phyloP scores from a whole-genome alignment of 768 basidiomycete species.

The Cubamyces lactineus region DNA sequence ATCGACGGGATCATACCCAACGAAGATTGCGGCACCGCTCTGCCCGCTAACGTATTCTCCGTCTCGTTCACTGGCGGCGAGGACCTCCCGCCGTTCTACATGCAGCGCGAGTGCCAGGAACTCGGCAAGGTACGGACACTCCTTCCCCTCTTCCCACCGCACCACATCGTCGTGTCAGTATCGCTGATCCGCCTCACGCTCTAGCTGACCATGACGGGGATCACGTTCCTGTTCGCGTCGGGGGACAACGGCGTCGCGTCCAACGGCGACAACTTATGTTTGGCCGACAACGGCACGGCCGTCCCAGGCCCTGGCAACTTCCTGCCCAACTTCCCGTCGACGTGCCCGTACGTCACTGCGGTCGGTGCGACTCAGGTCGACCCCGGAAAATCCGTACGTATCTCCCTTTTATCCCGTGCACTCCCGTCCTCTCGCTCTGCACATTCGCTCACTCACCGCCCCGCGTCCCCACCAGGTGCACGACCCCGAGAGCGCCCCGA shows the following conservation, averaged over 20 bases:
- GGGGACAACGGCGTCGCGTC: constrained; percentile 50
- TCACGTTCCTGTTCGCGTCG: constrained; percentile 45
- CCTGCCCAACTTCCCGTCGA: constrained; percentile 47
- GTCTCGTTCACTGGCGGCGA: constrained; percentile 44
- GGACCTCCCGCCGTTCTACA: constrained; percentile 39
- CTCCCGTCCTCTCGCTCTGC: background rate
- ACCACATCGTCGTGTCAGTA: too few species aligned
- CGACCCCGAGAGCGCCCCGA: constrained; percentile 38
- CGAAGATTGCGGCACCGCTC: constrained; percentile 39
- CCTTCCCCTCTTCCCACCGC: background rate
- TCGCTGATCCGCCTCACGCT: background rate
- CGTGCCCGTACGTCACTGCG: constrained; percentile 46
- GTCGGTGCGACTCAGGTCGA: constrained; percentile 44
- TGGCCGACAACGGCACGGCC: constrained; percentile 30
- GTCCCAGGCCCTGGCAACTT: constrained; percentile 35
- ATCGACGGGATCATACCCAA: constrained; percentile 6
- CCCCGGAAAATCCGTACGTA: constrained; percentile 30
- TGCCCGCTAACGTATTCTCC: constrained; percentile 41
- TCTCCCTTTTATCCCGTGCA: too few species aligned
- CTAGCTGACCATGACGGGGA: constrained; percentile 10
- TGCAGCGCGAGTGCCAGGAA: constrained; percentile 45
- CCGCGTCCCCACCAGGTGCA: constrained; percentile 14
- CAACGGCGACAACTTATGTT: constrained; percentile 31
- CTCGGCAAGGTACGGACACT: constrained; percentile 38
- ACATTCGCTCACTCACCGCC: background rate